Evolutionary conservation across 768 basidiomycete genomes (phyloP), one percentile per base, ranked within the genome.

Genomic region (Psilocybe tampanensis): DNA sequence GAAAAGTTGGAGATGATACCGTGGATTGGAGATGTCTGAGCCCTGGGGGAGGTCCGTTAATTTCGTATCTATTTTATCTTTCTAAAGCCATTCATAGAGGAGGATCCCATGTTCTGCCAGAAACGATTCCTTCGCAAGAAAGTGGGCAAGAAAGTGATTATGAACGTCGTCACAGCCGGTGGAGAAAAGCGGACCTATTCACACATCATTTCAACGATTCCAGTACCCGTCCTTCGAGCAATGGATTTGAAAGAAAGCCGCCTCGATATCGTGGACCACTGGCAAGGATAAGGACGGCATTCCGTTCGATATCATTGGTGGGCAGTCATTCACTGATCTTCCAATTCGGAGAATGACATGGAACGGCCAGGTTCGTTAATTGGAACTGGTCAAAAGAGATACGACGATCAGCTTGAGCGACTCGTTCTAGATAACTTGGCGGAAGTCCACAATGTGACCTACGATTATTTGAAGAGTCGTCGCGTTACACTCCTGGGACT

Each of bases 281-380:
- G 54, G 45, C 8, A 56, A 54, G n/a, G 65, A 69, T 42, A 53
- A 47, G 17, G 53, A 62, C 11, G 65, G 66, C 1, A 53, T 55
- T 0, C 59, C 57, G 21, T 34, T 72, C 36, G 62, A 66, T 43
- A 74, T 76, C 23, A 50, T 72, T 8, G 79, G 80, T 4, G 79
- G 80, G 0, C 72, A 74, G 59, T 70, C 77, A 3, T 70, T 60
- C 60, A 81, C 78, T 1, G 80, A 80, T 60, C 62, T 70, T 17
- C 75, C 74, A 6, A 62, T 76, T n/a, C 71, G 76, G 26, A 74
- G 70, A 56, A 70, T 0, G 78, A 81, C 33, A 75, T 79, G 0
- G 57, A 59, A 17, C 68, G 77, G 8, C 59, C 79, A 6, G 73
- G 71, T 2, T 59, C 75, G 1, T 70, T 80, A 8, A 67, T 76